Evolutionary conservation across 2,329 filamentous ascomycete species (phyloP).

Genomic region (Sphaceloma murrayae): DNA sequence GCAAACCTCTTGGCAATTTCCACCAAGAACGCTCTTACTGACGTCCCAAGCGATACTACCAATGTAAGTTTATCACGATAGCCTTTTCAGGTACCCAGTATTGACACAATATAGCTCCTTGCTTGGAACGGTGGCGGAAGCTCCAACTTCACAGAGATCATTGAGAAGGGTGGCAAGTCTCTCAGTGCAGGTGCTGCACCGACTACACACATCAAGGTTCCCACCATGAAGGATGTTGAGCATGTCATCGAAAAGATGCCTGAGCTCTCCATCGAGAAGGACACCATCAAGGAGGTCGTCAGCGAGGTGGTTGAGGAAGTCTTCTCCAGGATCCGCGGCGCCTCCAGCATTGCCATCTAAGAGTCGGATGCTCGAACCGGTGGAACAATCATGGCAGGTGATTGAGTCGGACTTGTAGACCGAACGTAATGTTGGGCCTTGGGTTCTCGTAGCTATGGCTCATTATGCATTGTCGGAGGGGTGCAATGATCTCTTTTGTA

Average conservation of each 20-base stretch:
- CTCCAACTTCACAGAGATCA: slow-evolving; percentile 79
- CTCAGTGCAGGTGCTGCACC: slow-evolving; percentile 31
- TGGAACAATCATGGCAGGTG: neutral
- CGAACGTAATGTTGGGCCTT: neutral
- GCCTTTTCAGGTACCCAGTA: slow-evolving; percentile 12
- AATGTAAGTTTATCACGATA: slow-evolving; percentile 49
- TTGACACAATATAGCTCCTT: slow-evolving; percentile 50
- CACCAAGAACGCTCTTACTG: slow-evolving; percentile 65
- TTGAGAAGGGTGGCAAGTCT: slow-evolving; percentile 63
- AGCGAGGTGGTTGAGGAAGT: slow-evolving; percentile 42
- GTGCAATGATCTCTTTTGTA: slow-evolving; percentile 15
- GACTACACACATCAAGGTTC: slow-evolving; percentile 26
- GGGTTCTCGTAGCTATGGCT: slow-evolving; percentile 7
- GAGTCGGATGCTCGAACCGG: neutral
- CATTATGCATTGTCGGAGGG: slow-evolving; percentile 8
- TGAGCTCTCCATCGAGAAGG: slow-evolving; percentile 25
- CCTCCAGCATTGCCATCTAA: slow-evolving; percentile 10
- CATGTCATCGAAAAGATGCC: slow-evolving; percentile 41
- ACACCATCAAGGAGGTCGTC: slow-evolving; percentile 39
- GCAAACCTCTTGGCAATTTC: slow-evolving; percentile 72
- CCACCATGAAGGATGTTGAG: slow-evolving; percentile 34
- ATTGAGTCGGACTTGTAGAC: neutral
- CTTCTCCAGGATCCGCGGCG: slow-evolving; percentile 29
- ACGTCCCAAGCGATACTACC: slow-evolving; percentile 75
- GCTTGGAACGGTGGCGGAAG: slow-evolving; percentile 98